These are phyloP conservation scores for Linderina pennispora DNA, from an alignment of 192 early-diverging fungal species.

Conservation along the genomic window DNA sequence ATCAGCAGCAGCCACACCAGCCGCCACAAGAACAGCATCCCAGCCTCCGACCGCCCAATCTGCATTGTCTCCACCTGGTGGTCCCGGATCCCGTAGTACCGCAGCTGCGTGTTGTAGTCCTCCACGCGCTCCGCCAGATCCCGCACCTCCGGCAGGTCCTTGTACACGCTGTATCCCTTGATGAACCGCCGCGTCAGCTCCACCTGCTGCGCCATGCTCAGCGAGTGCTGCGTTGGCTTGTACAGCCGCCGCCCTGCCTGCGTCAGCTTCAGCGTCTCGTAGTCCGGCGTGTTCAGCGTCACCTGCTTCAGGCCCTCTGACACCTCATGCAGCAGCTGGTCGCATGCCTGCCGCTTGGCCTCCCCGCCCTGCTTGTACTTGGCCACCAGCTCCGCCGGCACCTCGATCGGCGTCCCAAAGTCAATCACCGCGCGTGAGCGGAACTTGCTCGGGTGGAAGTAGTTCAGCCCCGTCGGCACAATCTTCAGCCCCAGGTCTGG, in stretches of 20 bases:
- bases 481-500: slow-evolving; percentile 86
- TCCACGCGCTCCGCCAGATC: slow-evolving; percentile 70
- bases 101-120: slow-evolving; percentile 83
- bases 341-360: slow-evolving; percentile 77
- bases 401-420: slow-evolving; percentile 86
- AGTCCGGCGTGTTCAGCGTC: slow-evolving; percentile 89
- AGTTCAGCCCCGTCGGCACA: slow-evolving; percentile 89
- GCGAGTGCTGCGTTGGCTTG: slow-evolving; percentile 75
- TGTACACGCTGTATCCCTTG: slow-evolving; percentile 75
- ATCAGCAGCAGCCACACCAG: slow-evolving; percentile 63
- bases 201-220: slow-evolving; percentile 80
- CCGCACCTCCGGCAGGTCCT: slow-evolving; percentile 74
- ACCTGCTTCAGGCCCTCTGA: slow-evolving; percentile 78
- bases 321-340: slow-evolving; percentile 70
- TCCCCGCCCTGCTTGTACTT: slow-evolving; percentile 77
- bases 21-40: slow-evolving; percentile 66
- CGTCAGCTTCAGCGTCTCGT: slow-evolving; percentile 77
- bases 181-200: slow-evolving; percentile 86
- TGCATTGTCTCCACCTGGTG: slow-evolving; percentile 89
- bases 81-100: slow-evolving; percentile 90
- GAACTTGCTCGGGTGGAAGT: slow-evolving; percentile 94
- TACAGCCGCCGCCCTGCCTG: slow-evolving; percentile 94
- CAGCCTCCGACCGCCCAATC: slow-evolving; percentile 57
- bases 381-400: slow-evolving; percentile 72
- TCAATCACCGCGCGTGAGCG: slow-evolving; percentile 96